phyloP scores from a whole-genome alignment of 108 stramenopile species.

The Nannochloropsis granulata region DNA sequence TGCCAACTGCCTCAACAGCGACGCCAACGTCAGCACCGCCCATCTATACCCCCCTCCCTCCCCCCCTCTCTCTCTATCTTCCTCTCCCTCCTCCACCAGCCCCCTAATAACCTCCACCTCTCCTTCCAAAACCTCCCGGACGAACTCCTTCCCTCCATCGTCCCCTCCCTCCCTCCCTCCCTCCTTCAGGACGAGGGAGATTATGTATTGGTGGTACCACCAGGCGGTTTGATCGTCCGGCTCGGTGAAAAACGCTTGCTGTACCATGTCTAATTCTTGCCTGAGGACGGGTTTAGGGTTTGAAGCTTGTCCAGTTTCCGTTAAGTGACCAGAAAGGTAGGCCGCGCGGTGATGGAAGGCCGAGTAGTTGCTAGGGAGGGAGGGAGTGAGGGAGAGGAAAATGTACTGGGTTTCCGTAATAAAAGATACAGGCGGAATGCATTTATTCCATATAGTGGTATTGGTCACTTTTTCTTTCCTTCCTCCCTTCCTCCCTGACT shows the following conservation, averaged over 20 bases:
- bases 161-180: background rate
- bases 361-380: constrained; percentile 71
- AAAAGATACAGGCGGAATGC: too few species aligned
- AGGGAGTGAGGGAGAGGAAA: background rate
- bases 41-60: background rate
- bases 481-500: too few species aligned
- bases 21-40: background rate
- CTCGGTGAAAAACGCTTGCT: constrained; percentile 82
- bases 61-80: too few species aligned
- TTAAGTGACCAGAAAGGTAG: background rate
- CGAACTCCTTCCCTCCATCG: background rate
- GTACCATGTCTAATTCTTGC: constrained; percentile 24
- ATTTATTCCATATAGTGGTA: too few species aligned
- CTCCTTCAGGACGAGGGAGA: constrained; percentile 4
- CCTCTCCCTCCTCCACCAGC: background rate
- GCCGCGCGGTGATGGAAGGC: constrained; percentile 79
- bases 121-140: too few species aligned
- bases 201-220: constrained; percentile 80
- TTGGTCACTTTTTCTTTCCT: too few species aligned
- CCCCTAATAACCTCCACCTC: background rate
- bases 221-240: constrained; percentile 92
- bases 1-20: background rate
- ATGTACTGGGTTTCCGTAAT: too few species aligned
- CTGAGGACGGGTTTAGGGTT: constrained; percentile 1
- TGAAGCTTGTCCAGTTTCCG: background rate